phyloP scores from a whole-genome alignment of 164 flowering plant genomes.

The Macadamia tetraphylla region DNA sequence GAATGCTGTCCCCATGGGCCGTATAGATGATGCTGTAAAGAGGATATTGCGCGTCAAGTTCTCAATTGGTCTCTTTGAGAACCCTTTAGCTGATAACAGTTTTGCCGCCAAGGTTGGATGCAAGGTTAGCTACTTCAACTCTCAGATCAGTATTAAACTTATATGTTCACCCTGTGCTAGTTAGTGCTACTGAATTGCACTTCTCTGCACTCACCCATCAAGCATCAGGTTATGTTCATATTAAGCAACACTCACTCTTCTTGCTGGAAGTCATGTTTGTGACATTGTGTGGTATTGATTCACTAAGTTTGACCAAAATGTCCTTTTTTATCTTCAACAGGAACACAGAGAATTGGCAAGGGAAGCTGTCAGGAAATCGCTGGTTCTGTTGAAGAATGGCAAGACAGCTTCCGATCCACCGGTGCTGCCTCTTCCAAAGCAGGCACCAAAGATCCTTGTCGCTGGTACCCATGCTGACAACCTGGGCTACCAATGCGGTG shows the following conservation, averaged over 20 bases:
- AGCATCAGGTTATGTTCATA: background rate
- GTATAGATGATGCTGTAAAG: too few relatives aligned
- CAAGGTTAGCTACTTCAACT: conserved; percentile 10
- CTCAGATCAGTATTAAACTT: background rate
- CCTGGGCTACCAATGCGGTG: conserved; percentile 69
- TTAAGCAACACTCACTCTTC: too few relatives aligned
- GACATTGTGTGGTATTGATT: background rate
- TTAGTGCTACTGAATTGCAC: background rate
- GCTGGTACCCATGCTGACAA: conserved; percentile 70
- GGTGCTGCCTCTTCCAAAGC: conserved; percentile 53
- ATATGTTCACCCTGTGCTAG: background rate
- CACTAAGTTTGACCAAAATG: background rate
- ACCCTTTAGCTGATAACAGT: too few relatives aligned
- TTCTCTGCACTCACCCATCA: background rate
- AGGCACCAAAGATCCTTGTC: conserved; percentile 43
- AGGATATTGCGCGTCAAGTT: too few relatives aligned
- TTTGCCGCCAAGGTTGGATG: conserved; percentile 4
- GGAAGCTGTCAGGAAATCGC: conserved; percentile 3
- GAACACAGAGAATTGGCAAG: conserved; percentile 3
- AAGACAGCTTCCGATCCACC: conserved; percentile 26
- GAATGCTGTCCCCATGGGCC: too few relatives aligned
- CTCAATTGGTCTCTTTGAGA: too few relatives aligned
- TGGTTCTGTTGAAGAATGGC: conserved; percentile 5
- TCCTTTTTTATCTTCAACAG: background rate
- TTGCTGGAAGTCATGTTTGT: background rate